phyloP scores from a whole-genome alignment of 345 rosid genomes.

The Populus euphratica region DNA sequence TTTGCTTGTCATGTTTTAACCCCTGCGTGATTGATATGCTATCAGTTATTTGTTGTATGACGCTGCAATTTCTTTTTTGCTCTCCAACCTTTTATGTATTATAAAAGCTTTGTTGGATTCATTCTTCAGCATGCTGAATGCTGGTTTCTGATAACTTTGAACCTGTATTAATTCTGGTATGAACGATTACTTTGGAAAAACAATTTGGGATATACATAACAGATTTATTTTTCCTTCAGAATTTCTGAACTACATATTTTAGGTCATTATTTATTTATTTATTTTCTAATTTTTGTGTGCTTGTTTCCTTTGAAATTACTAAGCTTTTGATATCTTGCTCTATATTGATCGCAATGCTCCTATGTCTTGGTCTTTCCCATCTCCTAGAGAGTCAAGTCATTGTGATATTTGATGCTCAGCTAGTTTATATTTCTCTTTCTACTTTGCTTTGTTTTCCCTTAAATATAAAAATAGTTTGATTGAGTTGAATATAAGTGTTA shows the following conservation, averaged over 20 bases:
- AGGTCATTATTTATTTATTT: neutral
- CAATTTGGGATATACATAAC: neutral
- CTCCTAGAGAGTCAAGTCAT: neutral
- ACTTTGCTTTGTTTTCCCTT: neutral
- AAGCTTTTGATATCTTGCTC: neutral
- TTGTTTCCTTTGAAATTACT: neutral
- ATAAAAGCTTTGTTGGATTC: neutral
- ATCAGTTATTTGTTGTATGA: neutral
- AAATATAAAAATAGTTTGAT: neutral
- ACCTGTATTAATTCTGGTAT: neutral
- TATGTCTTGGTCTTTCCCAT: neutral
- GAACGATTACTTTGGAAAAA: neutral
- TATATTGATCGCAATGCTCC: neutral
- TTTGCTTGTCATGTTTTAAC: neutral
- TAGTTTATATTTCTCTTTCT: neutral
- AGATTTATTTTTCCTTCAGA: neutral
- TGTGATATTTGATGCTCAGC: neutral
- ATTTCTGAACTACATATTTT: neutral
- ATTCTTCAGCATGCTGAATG: neutral
- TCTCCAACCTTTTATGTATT: neutral
- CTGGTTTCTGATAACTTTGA: neutral
- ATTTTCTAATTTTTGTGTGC: neutral
- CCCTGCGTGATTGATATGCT: neutral
- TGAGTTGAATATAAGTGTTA: neutral
- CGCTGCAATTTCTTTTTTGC: neutral